These are phyloP conservation scores for Teunomyces aglyptinius DNA, from an alignment of 805 yeast species.

Conservation along the genomic window DNA sequence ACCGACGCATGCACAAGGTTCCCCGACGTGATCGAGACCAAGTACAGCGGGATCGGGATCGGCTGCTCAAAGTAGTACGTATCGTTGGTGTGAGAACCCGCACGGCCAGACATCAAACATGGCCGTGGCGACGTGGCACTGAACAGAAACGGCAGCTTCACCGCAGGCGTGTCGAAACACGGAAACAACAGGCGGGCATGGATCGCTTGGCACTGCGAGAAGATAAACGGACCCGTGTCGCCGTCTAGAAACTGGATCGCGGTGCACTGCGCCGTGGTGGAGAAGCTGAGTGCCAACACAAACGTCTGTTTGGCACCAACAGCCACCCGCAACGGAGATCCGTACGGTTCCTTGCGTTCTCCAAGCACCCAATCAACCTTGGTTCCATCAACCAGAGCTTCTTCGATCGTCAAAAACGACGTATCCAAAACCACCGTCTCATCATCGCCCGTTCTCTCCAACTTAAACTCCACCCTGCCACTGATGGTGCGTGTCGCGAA, in stretches of 20 bases:
- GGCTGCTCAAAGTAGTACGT: conserved; percentile 62
- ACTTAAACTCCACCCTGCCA: conserved; percentile 54
- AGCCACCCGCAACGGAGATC: conserved; percentile 49
- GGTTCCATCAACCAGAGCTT: conserved; percentile 43
- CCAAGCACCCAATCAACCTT: conserved; percentile 31
- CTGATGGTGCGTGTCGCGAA: conserved; percentile 51
- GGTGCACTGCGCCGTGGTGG: conserved; percentile 71
- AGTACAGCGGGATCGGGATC: conserved; percentile 82
- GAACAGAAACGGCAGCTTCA: conserved; percentile 64
- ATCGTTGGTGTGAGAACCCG: conserved; percentile 17
- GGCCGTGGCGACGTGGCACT: conserved; percentile 62
- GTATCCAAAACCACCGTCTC: conserved; percentile 61
- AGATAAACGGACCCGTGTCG: conserved; percentile 64
- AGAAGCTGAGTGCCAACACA: conserved; percentile 16
- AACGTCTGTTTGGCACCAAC: conserved; percentile 46
- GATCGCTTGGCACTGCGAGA: conserved; percentile 89
- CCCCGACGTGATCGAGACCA: conserved; percentile 84
- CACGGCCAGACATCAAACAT: conserved; percentile 71
- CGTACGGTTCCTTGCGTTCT: conserved; percentile 53
- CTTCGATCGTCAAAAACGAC: conserved; percentile 52
- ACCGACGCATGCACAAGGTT: conserved; percentile 62
- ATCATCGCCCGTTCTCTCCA: conserved; percentile 29
- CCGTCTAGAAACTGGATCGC: conserved; percentile 89
- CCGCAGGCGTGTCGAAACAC: conserved; percentile 86
- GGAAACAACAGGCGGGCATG: conserved; percentile 89